phyloP scores from a whole-genome alignment of 495 filamentous ascomycete genomes.

The Hyaloscypha variabilis region DNA sequence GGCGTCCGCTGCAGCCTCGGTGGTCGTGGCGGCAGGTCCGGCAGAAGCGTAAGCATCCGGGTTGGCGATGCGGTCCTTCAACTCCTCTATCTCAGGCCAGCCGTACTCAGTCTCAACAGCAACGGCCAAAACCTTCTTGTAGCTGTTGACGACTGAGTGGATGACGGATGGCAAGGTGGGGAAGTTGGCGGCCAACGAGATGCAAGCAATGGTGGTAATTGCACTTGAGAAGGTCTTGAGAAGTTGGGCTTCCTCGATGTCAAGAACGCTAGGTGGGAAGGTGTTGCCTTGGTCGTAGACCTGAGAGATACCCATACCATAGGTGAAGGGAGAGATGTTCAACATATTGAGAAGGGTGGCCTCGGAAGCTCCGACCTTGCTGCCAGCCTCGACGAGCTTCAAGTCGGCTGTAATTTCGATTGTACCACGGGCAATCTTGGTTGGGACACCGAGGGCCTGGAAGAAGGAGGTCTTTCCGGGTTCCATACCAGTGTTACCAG shows the following conservation, averaged over 20 bases:
- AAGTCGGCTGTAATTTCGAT: constrained; percentile 99
- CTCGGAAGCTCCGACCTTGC: constrained; percentile 97
- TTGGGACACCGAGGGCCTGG: constrained; percentile 99
- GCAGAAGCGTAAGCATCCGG: constrained; percentile 89
- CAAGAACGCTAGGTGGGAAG: constrained; percentile 81
- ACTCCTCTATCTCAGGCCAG: constrained; percentile 94
- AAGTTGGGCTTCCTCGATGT: constrained; percentile 92
- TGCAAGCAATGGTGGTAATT: constrained; percentile 81
- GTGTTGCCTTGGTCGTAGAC: constrained; percentile 96
- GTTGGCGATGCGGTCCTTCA: constrained; percentile 99
- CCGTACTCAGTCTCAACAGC: constrained; percentile 89
- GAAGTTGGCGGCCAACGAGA: constrained; percentile 91
- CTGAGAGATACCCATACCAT: constrained; percentile 94
- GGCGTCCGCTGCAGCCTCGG: constrained; percentile 47
- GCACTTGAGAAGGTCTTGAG: constrained; percentile 80
- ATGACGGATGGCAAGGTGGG: constrained; percentile 96
- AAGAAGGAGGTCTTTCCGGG: constrained; percentile 99
- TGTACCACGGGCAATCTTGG: constrained; percentile 99
- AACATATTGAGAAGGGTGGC: constrained; percentile 98
- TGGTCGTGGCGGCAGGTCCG: constrained; percentile 54
- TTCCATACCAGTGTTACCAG: constrained; percentile 99
- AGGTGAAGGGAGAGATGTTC: constrained; percentile 99
- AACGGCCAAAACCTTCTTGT: constrained; percentile 95
- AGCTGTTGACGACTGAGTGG: constrained; percentile 92
- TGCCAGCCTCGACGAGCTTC: constrained; percentile 92